Evolutionary conservation across 2,329 filamentous ascomycete species (phyloP), one percentile per base, ranked within the genome.

Genomic region (Fusarium foetens): DNA sequence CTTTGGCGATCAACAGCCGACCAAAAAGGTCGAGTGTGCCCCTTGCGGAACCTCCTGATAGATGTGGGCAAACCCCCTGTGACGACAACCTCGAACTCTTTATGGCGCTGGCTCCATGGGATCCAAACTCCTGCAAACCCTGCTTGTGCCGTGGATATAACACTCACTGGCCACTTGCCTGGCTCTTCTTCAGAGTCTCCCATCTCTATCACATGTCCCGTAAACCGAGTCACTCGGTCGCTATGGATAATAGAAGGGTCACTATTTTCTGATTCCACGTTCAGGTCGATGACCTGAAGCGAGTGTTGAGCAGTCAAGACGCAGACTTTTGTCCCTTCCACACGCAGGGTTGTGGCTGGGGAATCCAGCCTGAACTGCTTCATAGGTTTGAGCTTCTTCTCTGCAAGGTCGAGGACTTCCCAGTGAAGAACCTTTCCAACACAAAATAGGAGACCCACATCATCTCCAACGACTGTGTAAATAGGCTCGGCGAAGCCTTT

Each of bases 401-500:
- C 83, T 6, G 71, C 74, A 4, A 83, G 67, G 60, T 90, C 86
- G 6, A 91, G 83, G 23, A 84, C 80, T 42, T 89, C 85, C 83
- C 88, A 91, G 55, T 88, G 84, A 3, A 94, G 77, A 4, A 77
- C 83, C 19, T 78, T 81, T 68, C 91, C 83, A 68, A 84, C 80
- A 77, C 89, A 87, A 80, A 87, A 85, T 71, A 92, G 85, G 52
- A 92, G 79, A 66, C 88, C 83, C 63, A 88, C 83, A 7, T 85
- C 83, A 65, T 88, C 87, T 9, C 87, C 85, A 4, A 87, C 81
- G 3, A 91, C 84, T 1, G 89, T 85, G 72, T 86, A 88, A 3
- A 93, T 85, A 0, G 90, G 85, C 0, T 82, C 80, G 1, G 79
- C 77, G 42, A 85, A 77, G 13, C 76, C 79, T 52, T 85, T 84